A percentile compares a stretch with the other conserved stretches of the same genome.
Evolutionary conservation across 2,329 filamentous ascomycete genomes (phyloP).

Genomic region (Fusarium sp.): DNA sequence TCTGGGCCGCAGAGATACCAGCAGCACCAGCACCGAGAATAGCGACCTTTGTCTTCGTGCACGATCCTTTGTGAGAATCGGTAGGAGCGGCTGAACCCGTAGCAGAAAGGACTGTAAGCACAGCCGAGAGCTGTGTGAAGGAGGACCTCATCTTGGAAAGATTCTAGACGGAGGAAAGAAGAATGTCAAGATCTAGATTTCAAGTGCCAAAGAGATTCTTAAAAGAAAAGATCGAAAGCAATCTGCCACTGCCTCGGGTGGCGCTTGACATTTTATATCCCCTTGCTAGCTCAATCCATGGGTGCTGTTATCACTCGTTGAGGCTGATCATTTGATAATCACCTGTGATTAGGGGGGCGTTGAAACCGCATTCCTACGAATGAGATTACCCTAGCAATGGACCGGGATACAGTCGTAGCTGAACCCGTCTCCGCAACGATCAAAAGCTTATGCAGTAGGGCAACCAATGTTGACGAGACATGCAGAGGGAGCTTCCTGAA

Average conservation of each 20-base stretch:
- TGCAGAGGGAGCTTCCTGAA: constrained; percentile 2
- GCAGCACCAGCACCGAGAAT: constrained; percentile 67
- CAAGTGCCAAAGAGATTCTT: not conserved
- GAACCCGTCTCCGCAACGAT: not conserved
- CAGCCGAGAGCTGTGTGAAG: constrained; percentile 3
- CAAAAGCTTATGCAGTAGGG: not conserved
- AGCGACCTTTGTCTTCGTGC: constrained; percentile 48
- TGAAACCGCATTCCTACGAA: not conserved
- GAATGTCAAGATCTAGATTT: not conserved
- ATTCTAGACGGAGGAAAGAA: not conserved
- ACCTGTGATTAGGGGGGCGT: not conserved
- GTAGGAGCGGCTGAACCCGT: not conserved
- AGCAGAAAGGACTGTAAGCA: not conserved
- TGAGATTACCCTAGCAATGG: not conserved
- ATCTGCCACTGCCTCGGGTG: not conserved
- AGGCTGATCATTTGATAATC: not conserved
- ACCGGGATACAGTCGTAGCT: not conserved
- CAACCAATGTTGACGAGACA: not conserved
- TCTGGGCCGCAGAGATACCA: constrained; percentile 73
- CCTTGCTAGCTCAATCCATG: not conserved
- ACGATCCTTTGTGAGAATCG: constrained; percentile 18
- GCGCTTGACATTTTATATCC: constrained; percentile 3
- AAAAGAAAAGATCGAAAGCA: not conserved
- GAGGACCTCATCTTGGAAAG: constrained; percentile 4
- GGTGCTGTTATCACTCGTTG: not conserved